These are phyloP conservation scores for Castanea crenata DNA, from an alignment of 306 rosid genomes.

Conservation along the genomic window DNA sequence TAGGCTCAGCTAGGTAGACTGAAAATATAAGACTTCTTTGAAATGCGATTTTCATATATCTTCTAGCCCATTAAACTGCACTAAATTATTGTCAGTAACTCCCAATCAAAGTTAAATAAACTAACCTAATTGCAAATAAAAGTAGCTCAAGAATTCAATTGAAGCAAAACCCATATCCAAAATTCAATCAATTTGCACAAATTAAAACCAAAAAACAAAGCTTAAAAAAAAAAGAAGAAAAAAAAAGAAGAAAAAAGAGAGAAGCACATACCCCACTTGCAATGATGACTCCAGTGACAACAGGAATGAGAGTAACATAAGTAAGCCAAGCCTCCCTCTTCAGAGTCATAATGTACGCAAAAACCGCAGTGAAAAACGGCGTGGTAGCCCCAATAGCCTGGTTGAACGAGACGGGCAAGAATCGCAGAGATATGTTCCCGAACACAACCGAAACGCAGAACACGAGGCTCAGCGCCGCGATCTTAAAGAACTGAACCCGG, in stretches of 20 bases:
- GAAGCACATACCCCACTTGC: conserved; percentile 85
- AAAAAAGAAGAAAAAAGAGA: neutral
- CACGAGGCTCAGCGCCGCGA: conserved; percentile 73
- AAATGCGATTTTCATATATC: conserved; percentile 2
- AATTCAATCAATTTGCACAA: neutral
- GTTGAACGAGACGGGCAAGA: conserved; percentile 86
- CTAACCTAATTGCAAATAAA: neutral
- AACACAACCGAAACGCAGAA: conserved; percentile 95
- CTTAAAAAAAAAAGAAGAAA: neutral
- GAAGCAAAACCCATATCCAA: conserved; percentile 11
- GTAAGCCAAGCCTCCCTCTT: conserved; percentile 98
- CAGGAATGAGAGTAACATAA: conserved; percentile 84
- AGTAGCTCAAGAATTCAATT: neutral
- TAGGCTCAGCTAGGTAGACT: neutral
- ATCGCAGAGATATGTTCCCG: conserved; percentile 87
- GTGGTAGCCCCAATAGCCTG: conserved; percentile 98
- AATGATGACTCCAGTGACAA: conserved; percentile 89
- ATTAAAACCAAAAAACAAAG: no score
- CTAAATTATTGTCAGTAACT: neutral
- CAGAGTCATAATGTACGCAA: conserved; percentile 83
- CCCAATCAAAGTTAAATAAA: neutral
- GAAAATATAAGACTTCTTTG: neutral
- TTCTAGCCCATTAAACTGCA: neutral
- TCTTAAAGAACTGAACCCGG: conserved; percentile 82
- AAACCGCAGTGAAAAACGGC: conserved; percentile 93